Evolutionary conservation across 495 filamentous ascomycete genomes (phyloP), one percentile per base, ranked within the genome.

Genomic region (Penicillium alfredii): DNA sequence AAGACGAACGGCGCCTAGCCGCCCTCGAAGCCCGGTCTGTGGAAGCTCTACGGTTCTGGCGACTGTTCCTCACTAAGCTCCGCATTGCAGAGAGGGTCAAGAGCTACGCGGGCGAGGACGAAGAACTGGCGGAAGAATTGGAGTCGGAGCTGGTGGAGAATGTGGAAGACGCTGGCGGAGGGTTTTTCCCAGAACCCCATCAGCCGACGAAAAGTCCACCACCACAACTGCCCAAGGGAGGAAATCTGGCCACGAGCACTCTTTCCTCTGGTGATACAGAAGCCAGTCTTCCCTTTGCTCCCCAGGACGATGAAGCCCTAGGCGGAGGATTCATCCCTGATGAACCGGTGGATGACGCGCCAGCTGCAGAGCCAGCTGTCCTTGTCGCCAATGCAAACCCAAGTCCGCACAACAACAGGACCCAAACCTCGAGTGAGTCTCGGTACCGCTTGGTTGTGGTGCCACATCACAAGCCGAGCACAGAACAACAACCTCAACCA

Each of bases 41-140:
- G 4, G 69, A 74, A 49, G 76, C 76, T 13, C 61, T 94, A 49
- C 71, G 71, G 39, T 55, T 82, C 53, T 97, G 92, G 92, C 81
- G 76, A 42, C 60, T 77, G 14, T 82, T 94, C 16, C 59, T 94
- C 53, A 68, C 82, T 36, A 84, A 70, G 19, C 57, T 97, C 47
- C 72, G 86, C 36, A 87, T 98, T 37, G 69, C 78, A 33, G 76
- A 93, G 61, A 74, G 87, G 38, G 76, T 96, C 6, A 76, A 74
- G 36, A 66, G 56, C 4, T 84, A 85, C 55, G 72, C 66, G 2
- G 56, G 66, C 33, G 75, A 78, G 37, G 77, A 70, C 4, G 71
- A 74, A 30, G 47, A 55, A 34, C 31, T 21, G 8, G 40, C 35
- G 47, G 49, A 49, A 35, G 53, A 53, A 29, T 25, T 20, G 11